These are phyloP conservation scores for Tremellales sp. DNA, from an alignment of 1,284 basidiomycete genomes.

Conservation along the genomic window DNA sequence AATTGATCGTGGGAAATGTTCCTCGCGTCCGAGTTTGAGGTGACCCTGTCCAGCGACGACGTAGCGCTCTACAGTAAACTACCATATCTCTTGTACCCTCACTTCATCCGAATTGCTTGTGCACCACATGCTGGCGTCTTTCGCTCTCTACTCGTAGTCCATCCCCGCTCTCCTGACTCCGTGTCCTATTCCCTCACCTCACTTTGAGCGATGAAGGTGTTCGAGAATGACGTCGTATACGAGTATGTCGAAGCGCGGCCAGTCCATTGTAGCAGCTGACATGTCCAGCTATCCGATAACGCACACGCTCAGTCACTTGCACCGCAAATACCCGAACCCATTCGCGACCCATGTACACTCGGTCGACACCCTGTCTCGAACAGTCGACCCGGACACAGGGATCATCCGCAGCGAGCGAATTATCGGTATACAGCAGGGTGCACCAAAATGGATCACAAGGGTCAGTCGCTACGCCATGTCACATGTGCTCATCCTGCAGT, in stretches of 20 bases:
- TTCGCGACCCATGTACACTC: constrained; percentile 86
- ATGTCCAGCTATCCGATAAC: constrained; percentile 69
- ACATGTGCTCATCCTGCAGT: constrained; percentile 19
- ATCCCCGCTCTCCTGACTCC: not conserved
- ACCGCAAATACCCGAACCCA: constrained; percentile 94
- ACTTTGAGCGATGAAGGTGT: constrained; percentile 22
- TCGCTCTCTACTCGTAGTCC: not conserved
- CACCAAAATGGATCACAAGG: constrained; percentile 49
- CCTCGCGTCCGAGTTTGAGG: too few species aligned
- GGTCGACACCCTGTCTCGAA: constrained; percentile 80
- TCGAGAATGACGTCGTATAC: constrained; percentile 29
- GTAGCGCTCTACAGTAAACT: too few species aligned
- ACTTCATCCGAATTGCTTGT: too few species aligned
- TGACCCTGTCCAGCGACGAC: too few species aligned
- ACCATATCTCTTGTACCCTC: too few species aligned
- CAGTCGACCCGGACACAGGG: constrained; percentile 75
- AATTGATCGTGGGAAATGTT: too few species aligned
- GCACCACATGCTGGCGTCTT: not conserved
- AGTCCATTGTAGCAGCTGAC: constrained; percentile 7
- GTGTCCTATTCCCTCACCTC: not conserved
- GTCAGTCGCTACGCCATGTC: constrained; percentile 19
- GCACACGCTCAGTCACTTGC: constrained; percentile 81
- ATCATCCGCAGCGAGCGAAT: constrained; percentile 67
- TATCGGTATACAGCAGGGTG: constrained; percentile 46
- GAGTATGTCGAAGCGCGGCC: constrained; percentile 29